Conservation (phyloP, 192 early-diverging fungal genomes). For the Nowakowskiella sp. region DNA sequence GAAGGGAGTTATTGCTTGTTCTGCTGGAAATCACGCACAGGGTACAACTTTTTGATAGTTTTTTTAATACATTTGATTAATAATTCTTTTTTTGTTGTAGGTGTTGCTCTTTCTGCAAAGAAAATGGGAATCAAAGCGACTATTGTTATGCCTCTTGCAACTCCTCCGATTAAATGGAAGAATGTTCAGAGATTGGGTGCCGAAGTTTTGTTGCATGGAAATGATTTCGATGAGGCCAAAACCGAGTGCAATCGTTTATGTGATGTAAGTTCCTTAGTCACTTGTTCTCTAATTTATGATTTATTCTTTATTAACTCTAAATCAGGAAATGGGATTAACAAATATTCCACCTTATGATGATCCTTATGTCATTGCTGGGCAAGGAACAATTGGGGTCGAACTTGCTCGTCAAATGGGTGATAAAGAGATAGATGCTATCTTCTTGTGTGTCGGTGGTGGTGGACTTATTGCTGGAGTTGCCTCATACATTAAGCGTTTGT, state of each 20-base stretch:
- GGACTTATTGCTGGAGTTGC: conserved; percentile 89
- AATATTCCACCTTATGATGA: conserved; percentile 98
- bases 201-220: conserved; percentile 77
- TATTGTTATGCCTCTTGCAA: conserved; percentile 94
- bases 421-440: conserved; percentile 77
- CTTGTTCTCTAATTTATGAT: no score
- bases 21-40: conserved; percentile 98
- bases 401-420: conserved; percentile 40
- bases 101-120: conserved; percentile 85
- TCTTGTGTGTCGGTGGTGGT: conserved; percentile 86
- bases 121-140: conserved; percentile 86
- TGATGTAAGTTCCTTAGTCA: conserved; percentile 29
- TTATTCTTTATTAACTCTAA: no score
- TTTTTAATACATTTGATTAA: conserved; percentile 11
- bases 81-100: conserved; percentile 6
- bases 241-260: conserved; percentile 67
- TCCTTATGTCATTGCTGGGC: conserved; percentile 97
- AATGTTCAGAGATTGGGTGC: conserved; percentile 90
- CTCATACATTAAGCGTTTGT: conserved; percentile 85
- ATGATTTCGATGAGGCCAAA: conserved; percentile 95
- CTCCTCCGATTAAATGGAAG: conserved; percentile 71
- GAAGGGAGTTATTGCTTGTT: conserved; percentile 91
- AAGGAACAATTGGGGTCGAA: conserved; percentile 93
- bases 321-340: conserved; percentile 57
- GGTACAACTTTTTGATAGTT: conserved; percentile 29